Evolutionary conservation across 345 rosid genomes (phyloP).

Genomic region (Populus deltoides): DNA sequence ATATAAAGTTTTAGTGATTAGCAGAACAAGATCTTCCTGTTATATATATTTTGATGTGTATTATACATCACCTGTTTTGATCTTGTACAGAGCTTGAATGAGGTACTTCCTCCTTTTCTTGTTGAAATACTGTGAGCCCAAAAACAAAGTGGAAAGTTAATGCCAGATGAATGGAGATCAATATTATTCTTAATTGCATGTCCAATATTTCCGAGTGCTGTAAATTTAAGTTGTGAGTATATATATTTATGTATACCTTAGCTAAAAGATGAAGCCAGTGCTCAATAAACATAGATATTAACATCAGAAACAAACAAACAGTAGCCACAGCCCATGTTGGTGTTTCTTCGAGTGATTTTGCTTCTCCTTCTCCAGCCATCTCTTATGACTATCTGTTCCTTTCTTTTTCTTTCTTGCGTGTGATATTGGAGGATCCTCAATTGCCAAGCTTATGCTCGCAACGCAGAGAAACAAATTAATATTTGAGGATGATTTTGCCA

Average conservation of each 20-base stretch:
- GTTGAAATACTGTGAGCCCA: slow-evolving; percentile 43
- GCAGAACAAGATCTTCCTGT: neutral
- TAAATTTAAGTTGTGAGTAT: neutral
- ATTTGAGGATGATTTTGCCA: neutral
- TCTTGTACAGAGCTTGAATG: slow-evolving; percentile 68
- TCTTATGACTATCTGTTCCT: neutral
- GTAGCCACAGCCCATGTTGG: slow-evolving; percentile 90
- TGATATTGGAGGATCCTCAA: neutral
- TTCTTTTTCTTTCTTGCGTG: neutral
- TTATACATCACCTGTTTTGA: slow-evolving; percentile 57
- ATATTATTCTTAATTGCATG: neutral
- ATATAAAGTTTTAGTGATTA: neutral
- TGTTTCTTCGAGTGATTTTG: slow-evolving; percentile 47
- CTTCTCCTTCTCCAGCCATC: slow-evolving; percentile 22
- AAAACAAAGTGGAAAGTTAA: neutral
- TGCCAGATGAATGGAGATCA: neutral
- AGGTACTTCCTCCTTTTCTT: slow-evolving; percentile 56
- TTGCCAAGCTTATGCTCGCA: neutral
- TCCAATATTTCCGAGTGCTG: neutral
- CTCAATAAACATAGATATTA: slow-evolving; percentile 53
- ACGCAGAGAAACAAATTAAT: neutral
- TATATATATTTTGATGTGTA: neutral
- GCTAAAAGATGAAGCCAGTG: slow-evolving; percentile 51
- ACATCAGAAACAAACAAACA: slow-evolving; percentile 62
- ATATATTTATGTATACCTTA: slow-evolving; percentile 29